Conservation (phyloP, 2,329 filamentous ascomycete genomes). For the Colletotrichum gigasporum region DNA sequence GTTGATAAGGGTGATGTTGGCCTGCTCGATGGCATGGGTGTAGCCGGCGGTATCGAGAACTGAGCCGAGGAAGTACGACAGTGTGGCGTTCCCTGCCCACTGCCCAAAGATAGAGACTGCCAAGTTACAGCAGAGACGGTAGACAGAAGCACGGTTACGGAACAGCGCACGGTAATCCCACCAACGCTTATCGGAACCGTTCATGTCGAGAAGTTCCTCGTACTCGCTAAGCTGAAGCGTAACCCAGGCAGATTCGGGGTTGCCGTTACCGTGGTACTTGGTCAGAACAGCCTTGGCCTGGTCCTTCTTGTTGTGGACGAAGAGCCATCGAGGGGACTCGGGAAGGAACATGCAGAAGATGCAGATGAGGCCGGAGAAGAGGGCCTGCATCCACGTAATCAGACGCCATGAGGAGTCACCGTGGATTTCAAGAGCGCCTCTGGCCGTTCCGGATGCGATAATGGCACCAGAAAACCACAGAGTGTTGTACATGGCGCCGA, state of each 20-base stretch:
- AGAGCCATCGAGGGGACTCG: constrained; percentile 54
- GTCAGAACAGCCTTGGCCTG: constrained; percentile 46
- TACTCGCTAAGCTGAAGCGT: constrained; percentile 55
- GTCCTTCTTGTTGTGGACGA: constrained; percentile 49
- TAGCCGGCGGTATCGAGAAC: constrained; percentile 62
- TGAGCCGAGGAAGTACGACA: constrained; percentile 58
- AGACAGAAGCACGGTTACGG: constrained; percentile 48
- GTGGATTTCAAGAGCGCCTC: constrained; percentile 50
- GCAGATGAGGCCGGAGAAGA: constrained; percentile 51
- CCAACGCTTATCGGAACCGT: constrained; percentile 57
- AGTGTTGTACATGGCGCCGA: constrained; percentile 53
- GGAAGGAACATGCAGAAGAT: constrained; percentile 48
- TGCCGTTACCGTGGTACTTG: constrained; percentile 55
- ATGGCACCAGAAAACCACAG: constrained; percentile 60
- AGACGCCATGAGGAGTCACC: constrained; percentile 51
- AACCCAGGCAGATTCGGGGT: constrained; percentile 55
- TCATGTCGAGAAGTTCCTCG: constrained; percentile 50
- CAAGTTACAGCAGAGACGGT: constrained; percentile 55
- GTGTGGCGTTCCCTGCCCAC: constrained; percentile 52
- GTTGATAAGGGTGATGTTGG: constrained; percentile 63
- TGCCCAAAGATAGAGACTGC: constrained; percentile 55
- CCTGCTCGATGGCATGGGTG: constrained; percentile 46
- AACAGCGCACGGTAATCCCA: constrained; percentile 58
- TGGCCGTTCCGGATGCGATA: constrained; percentile 57
- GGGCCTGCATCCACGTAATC: constrained; percentile 53